Base-by-base conservation (phyloP, 352 stramenopile genomes). In the Phytophthora fragariae region DNA sequence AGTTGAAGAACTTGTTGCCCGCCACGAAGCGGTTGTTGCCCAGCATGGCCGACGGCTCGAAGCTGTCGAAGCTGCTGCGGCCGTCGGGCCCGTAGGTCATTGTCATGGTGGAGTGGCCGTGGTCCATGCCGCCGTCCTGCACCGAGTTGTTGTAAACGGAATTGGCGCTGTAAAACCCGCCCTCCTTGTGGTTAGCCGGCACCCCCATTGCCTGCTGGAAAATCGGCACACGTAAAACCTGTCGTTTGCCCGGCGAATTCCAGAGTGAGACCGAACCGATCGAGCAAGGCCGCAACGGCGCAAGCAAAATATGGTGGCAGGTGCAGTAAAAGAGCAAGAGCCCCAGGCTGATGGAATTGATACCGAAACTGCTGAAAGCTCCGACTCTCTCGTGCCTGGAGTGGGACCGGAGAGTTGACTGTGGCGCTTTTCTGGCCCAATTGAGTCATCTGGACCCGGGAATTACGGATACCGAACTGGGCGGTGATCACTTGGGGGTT, bases 1-100 rank as follows among this genome's bases (percentile, higher is more conserved):
- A 89, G 64, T 90, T 90, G 66, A 90, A 92, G 62, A 91, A 90
- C 60, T 92, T 85, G 56, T 88, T 86, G 44, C 87, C 87, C 1
- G 85, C 80, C 62, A 93, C 82, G 74, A 85, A 85, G 17, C 78
- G 69, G 57, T 85, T 83, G 69, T 77, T 80, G 54, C 64, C 67
- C 19, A 74, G 44, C 59, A 80, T 65, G 37, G 57, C 72, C 41
- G 62, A 58, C 37, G 67, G 78, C 47, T 81, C 74, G 55, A 72
- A 31, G 46, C 71, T 84, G 37, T 83, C 78, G 31, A 75, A 66
- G 53, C 64, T 78, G 57, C 41, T 65, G 62, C 72, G 72, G 9
- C 63, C 65, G 31, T 79, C 72, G 6, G 68, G 53, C 14, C 70
- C 68, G 47, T 75, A 76, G 6, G 65, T 73, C 70, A 74, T 71